Conservation (phyloP, 805 yeast genomes). For the Metschnikowia amazonensis region DNA sequence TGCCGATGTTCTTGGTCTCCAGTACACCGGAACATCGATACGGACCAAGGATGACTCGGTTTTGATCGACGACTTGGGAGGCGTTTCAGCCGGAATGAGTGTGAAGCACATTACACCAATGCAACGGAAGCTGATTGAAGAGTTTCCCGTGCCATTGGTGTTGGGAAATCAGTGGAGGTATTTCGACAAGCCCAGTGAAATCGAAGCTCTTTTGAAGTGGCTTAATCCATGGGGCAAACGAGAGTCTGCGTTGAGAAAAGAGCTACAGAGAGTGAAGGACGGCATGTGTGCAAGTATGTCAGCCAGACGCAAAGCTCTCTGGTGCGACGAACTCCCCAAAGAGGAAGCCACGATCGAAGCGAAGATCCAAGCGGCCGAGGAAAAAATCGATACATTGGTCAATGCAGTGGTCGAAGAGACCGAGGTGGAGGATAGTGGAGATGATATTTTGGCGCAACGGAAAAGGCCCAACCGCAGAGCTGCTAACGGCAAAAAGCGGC, state of each 20-base stretch:
- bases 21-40: slow-evolving; percentile 17
- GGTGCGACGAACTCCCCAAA: slow-evolving; percentile 38
- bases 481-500: slow-evolving; percentile 33
- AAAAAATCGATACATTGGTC: slow-evolving; percentile 6
- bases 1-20: slow-evolving; percentile 3
- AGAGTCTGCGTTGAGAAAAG: slow-evolving; percentile 64
- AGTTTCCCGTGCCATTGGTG: slow-evolving; percentile 53
- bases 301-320: slow-evolving; percentile 55
- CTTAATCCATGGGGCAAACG: slow-evolving; percentile 71
- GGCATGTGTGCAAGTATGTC: slow-evolving; percentile 51
- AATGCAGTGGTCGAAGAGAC: slow-evolving; percentile 11
- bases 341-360: slow-evolving; percentile 18
- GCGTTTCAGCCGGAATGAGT: slow-evolving; percentile 12
- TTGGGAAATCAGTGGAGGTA: slow-evolving; percentile 63
- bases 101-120: slow-evolving; percentile 27
- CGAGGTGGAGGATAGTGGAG: slow-evolving; percentile 27
- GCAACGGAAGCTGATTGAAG: slow-evolving; percentile 67
- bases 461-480: slow-evolving; percentile 31
- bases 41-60: slow-evolving; percentile 5
- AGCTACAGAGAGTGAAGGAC: slow-evolving; percentile 50
- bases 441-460: slow-evolving; percentile 22
- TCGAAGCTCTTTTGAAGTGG: slow-evolving; percentile 58
- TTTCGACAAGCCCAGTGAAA: slow-evolving; percentile 57
- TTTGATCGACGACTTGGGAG: slow-evolving; percentile 14
- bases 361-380: slow-evolving; percentile 10